Evolutionary conservation across 2,329 filamentous ascomycete genomes (phyloP), one percentile per base, ranked within the genome.

Genomic region (Phyllosticta citrichinensis): DNA sequence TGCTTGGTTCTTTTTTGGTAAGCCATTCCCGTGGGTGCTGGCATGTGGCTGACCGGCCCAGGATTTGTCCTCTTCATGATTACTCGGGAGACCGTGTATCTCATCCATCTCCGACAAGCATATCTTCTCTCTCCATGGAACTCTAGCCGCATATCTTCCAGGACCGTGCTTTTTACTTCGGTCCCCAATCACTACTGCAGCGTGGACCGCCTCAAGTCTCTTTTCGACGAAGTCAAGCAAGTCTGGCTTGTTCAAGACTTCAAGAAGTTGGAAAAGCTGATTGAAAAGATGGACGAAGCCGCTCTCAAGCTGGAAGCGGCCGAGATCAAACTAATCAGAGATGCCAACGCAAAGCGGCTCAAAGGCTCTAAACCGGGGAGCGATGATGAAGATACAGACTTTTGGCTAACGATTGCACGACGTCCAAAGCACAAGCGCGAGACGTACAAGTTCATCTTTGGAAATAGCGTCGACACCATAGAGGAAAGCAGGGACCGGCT

Each of bases 401-500:
- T 53, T 35, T 62, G 75, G 71, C 62, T 74, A 35, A 70, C 73
- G 56, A 69, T 73, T 40, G 75, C 75, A 67, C 68, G 75, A 22
- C 70, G 74, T 12, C 74, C 74, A 0, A 75, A 73, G 3, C 74
- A 76, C 65, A 70, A 51, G 27, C 54, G 52, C 20, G 54, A 57
- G 27, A 62, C 68, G 58, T 70, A 75, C 57, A 75, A 74, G 62
- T 71, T 72, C 62, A 66, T 76, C 52, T 73, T 76, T 20, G 74
- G 74, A 62, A 74, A 75, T 64, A 75, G 75, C 65, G 73, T 76
- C 52, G 74, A 97, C 74, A 92, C 90, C 0, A 96, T 99, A 71
- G 85, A 93, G 63, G 95, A 89, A 83, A 87, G 87, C 63, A 87
- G 93, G 51, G 80, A 81, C 1, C 86, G 91, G 69, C 82, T 97